Conservation (phyloP, 129 eudicot species). For the Ambrosia trifida region DNA sequence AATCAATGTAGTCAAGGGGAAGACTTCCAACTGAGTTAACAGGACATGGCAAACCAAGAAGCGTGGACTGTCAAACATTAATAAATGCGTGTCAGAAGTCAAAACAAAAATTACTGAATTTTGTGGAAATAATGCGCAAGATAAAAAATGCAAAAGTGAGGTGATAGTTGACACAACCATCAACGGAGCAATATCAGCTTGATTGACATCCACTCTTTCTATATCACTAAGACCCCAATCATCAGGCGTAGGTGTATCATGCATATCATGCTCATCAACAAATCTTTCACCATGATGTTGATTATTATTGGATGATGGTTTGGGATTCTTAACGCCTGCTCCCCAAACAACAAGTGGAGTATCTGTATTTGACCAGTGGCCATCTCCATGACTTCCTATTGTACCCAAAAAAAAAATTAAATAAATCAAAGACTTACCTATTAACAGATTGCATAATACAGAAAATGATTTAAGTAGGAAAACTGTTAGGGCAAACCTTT, state of each 20-base stretch:
- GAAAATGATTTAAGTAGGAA: slow-evolving; percentile 11
- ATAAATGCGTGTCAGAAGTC: slow-evolving; percentile 28
- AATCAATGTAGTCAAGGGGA: slow-evolving; percentile 76
- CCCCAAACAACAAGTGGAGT: slow-evolving; percentile 99
- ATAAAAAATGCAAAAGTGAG: neutral
- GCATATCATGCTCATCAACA: slow-evolving; percentile 85
- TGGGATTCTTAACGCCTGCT: slow-evolving; percentile 83
- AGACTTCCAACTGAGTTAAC: slow-evolving; percentile 92
- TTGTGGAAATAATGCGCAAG: neutral
- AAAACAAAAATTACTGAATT: slow-evolving; percentile 5
- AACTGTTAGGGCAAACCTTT: slow-evolving; percentile 52
- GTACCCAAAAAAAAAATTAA: too few species aligned
- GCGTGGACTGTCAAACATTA: slow-evolving; percentile 71
- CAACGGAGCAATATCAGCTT: slow-evolving; percentile 98
- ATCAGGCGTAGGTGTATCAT: slow-evolving; percentile 84
- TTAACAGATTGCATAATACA: slow-evolving; percentile 4
- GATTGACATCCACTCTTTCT: slow-evolving; percentile 93
- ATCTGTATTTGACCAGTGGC: slow-evolving; percentile 89
- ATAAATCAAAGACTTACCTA: neutral
- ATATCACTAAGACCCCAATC: slow-evolving; percentile 87
- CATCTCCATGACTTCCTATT: slow-evolving; percentile 98
- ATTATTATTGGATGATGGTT: slow-evolving; percentile 49
- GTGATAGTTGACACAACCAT: slow-evolving; percentile 55
- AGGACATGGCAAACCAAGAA: slow-evolving; percentile 95
- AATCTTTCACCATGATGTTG: slow-evolving; percentile 55